Evolutionary conservation across 257 asterid genomes (phyloP).

Genomic region (Fraxinus anomala): DNA sequence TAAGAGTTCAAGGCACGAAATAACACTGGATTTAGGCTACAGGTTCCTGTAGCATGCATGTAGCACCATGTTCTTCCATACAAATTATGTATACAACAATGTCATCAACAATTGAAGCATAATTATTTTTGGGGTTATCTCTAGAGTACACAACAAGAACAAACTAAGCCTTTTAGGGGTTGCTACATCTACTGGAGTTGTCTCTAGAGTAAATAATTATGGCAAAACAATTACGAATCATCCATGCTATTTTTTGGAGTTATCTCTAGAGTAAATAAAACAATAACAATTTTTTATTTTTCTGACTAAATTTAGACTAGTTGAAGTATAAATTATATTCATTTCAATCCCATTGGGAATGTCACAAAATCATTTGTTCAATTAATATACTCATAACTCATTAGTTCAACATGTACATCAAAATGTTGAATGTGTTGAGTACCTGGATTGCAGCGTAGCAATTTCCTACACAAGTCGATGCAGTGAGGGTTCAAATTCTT

Average conservation of each 20-base stretch:
- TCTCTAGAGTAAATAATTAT: too few relatives aligned
- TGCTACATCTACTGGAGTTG: not conserved
- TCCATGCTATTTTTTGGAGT: not conserved
- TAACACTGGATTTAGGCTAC: not conserved
- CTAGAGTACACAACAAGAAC: not conserved
- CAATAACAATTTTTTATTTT: too few relatives aligned
- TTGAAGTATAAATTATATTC: not conserved
- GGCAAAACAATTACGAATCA: not conserved
- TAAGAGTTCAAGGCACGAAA: not conserved
- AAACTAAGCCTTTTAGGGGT: not conserved
- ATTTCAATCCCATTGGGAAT: not conserved
- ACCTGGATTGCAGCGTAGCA: slow-evolving; percentile 86
- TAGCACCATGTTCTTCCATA: not conserved
- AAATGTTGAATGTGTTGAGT: slow-evolving; percentile 20
- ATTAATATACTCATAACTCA: not conserved
- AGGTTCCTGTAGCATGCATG: not conserved
- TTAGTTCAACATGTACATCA: not conserved
- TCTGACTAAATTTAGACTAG: not conserved
- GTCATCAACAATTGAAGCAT: not conserved
- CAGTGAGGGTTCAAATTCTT: slow-evolving; percentile 62
- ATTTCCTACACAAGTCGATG: slow-evolving; percentile 72
- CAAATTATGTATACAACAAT: not conserved
- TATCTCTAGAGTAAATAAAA: not conserved
- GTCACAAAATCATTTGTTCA: not conserved
- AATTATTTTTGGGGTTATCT: not conserved